Evolutionary conservation across 805 yeast species (phyloP).

Genomic region (Cyberlindnera euphorbiiphila): DNA sequence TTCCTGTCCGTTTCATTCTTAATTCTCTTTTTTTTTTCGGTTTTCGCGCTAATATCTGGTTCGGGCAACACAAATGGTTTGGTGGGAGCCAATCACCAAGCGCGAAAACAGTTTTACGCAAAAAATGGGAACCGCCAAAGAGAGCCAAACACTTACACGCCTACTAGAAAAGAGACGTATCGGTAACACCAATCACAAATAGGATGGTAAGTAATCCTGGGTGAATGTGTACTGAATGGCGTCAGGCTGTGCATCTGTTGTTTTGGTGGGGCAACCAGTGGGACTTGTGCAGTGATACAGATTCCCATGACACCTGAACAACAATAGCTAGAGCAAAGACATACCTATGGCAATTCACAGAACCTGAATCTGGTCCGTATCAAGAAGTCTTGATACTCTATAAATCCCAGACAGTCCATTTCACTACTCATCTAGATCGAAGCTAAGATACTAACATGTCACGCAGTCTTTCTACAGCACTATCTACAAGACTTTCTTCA

Average conservation of each 20-base stretch:
- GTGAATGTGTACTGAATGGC: too few species aligned
- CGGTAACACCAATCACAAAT: conserved; percentile 4
- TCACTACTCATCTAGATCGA: neutral
- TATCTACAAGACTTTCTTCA: conserved; percentile 65
- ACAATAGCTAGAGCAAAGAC: too few species aligned
- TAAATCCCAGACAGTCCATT: neutral
- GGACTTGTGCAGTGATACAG: too few species aligned
- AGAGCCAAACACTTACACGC: too few species aligned
- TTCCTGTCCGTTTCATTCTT: conserved; percentile 73
- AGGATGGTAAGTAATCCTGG: conserved; percentile 11
- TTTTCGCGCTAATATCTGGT: conserved; percentile 5
- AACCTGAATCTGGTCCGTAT: too few species aligned
- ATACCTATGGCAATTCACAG: too few species aligned
- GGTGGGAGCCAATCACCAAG: conserved; percentile 12
- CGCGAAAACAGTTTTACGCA: conserved; percentile 14
- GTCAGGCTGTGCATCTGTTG: too few species aligned
- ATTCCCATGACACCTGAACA: too few species aligned
- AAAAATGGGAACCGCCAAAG: conserved; percentile 7
- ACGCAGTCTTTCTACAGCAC: conserved; percentile 39
- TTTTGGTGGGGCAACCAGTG: too few species aligned
- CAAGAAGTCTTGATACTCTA: neutral
- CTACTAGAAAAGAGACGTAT: neutral
- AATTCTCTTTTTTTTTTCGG: conserved; percentile 28
- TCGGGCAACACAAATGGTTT: conserved; percentile 1
- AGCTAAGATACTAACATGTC: conserved; percentile 11